Base-by-base conservation (phyloP, 2,329 filamentous ascomycete genomes). In the Trichoderma polysporum region DNA sequence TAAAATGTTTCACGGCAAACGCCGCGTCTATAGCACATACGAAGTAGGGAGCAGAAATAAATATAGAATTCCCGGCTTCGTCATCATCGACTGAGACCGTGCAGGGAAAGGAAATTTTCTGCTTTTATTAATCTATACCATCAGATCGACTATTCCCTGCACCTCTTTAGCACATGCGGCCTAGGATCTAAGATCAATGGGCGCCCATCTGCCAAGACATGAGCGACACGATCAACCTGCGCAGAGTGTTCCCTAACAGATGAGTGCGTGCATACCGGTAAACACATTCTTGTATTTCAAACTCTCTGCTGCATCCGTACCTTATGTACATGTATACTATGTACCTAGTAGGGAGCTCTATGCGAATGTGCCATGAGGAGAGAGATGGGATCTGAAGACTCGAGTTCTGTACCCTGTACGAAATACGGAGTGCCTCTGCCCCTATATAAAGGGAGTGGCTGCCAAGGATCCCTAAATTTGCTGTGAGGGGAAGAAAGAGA, bases 1-100 rank as follows among this genome's bases (percentile, higher is more conserved):
- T n/a, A n/a, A n/a, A n/a, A n/a, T 47, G 57, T 60, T 60, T 60
- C 57, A 60, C 57, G 57, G 41, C 29, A 47, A 60, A 60, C 57
- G 39, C 57, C 57, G 57, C 25, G 1, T 47, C 22, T 17, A 25
- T 27, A 45, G 33, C 6, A 39, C 13, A n/a, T n/a, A n/a, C n/a
- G n/a, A n/a, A n/a, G n/a, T n/a, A n/a, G n/a, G n/a, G 35, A 17
- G 15, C 13, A 27, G 27, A 10, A n/a, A 19, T n/a, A n/a, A 33
- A 22, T 17, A 35, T 31, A 8, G 29, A 35, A 19, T 33, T 29
- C 22, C 10, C n/a, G n/a, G 50, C 29, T 10, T 57, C 53, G 53
- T 57, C 53, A 57, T 57, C 53, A 39, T 57, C 10, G 33, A 17
- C 41, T 19, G 3, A 29, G 22, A 27, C n/a, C 19, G n/a, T 12